Base-by-base conservation (phyloP, 2,329 filamentous ascomycete species). In the Fusarium sp. region DNA sequence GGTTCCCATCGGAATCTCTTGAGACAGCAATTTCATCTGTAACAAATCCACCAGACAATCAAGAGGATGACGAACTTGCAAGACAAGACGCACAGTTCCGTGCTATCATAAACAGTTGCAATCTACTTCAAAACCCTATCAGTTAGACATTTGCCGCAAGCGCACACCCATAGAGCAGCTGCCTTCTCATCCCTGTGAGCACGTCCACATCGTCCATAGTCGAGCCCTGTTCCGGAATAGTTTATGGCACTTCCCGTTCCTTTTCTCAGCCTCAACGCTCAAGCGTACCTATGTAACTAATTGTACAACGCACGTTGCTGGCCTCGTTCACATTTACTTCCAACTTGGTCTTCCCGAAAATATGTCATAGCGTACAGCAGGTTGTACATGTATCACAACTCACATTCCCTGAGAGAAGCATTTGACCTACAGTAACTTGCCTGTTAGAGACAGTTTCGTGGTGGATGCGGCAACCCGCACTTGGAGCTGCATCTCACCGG, bases 11-110 rank as follows among this genome's bases (percentile, higher is more conserved):
- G 6, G 79, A 82, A 17, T 75, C 80, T 3, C 74, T 90, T 31
- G 82, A 87, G 63, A 76, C 79, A 42, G 86, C 85, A 14, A 80
- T 87, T 23, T 74, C 82, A 5, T 78, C 81, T 8, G 81, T 88
- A 45, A 61, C 68, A 9, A 47, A 78, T 79, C 58, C 73, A 36
- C 45, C 62, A n/a, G 48, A 51, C 4, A 54, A 27, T 18, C 52
- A 43, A 31, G 67, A 62, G 17, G 70, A 74, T 36, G 35, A 63
- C 3, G 68, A 74, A 23, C 49, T 74, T 36, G 61, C 58, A 5
- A 79, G 77, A 54, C 81, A 84, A 61, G 82, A 83, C 55, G 77
- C 81, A 39, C 80, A 82, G 62, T 75, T 84, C 14, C 80, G 80
- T 74, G 76, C 80, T 43, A 79, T 84, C 63, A 77, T 84, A 47